These are phyloP conservation scores for Cercophora sp. DNA, from an alignment of 495 filamentous ascomycete genomes.

Conservation along the genomic window DNA sequence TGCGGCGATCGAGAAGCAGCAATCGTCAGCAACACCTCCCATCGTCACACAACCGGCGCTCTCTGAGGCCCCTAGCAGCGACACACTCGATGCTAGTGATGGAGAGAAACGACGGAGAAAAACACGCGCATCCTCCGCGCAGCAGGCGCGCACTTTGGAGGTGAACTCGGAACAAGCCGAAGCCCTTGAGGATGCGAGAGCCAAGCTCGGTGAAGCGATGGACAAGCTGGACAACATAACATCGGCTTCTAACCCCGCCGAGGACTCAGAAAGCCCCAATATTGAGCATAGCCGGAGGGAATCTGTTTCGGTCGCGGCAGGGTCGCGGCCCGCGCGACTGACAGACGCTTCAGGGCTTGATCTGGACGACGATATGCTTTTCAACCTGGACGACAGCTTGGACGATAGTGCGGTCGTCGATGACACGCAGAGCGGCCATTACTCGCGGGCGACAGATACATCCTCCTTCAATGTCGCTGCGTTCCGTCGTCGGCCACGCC, in stretches of 20 bases:
- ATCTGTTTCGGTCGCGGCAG: slow-evolving; percentile 21
- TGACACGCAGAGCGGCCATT: slow-evolving; percentile 30
- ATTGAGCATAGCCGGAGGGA: slow-evolving; percentile 30
- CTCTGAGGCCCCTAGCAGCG: slow-evolving; percentile 22
- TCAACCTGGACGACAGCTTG: slow-evolving; percentile 42
- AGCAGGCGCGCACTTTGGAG: neutral
- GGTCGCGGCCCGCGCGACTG: slow-evolving; percentile 17
- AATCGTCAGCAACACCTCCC: slow-evolving; percentile 14
- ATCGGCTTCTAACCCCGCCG: slow-evolving; percentile 26
- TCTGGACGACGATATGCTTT: slow-evolving; percentile 44
- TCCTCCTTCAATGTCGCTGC: slow-evolving; percentile 40
- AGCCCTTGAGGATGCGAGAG: slow-evolving; percentile 26
- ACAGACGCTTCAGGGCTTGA: slow-evolving; percentile 44
- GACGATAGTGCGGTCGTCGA: slow-evolving; percentile 22
- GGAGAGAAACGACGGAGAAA: slow-evolving; percentile 36
- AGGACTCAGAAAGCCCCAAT: slow-evolving; percentile 10
- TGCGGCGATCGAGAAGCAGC: neutral
- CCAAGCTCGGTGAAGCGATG: slow-evolving; percentile 39
- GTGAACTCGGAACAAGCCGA: slow-evolving; percentile 27
- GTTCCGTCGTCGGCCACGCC: slow-evolving; percentile 43
- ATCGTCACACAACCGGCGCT: slow-evolving; percentile 3
- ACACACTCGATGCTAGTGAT: slow-evolving; percentile 45
- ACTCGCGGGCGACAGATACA: slow-evolving; percentile 36
- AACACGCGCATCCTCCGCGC: slow-evolving; percentile 10
- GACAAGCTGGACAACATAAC: slow-evolving; percentile 36